A percentile compares a stretch with the other conserved stretches of the same genome.
phyloP scores from a whole-genome alignment of 495 filamentous ascomycete genomes.

The Penicillium malachiteum region DNA sequence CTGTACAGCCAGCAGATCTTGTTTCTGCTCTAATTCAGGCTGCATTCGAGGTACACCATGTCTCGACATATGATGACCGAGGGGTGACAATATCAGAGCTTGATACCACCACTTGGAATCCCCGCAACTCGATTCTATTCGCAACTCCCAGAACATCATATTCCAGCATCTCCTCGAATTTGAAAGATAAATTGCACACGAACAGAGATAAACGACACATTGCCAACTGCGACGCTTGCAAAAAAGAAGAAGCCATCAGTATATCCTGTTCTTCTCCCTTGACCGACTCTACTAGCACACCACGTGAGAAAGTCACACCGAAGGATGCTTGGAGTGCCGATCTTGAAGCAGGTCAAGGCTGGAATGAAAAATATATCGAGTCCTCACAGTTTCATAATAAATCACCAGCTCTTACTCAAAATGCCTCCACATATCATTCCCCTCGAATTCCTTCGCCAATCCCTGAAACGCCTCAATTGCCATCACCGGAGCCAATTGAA shows the following conservation, averaged over 20 bases:
- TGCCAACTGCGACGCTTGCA: slow-evolving; percentile 51
- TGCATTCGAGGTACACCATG: slow-evolving; percentile 51
- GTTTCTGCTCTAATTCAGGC: slow-evolving; percentile 44
- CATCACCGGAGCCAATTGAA: slow-evolving; percentile 4
- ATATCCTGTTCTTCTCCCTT: slow-evolving; percentile 9
- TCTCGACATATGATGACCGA: slow-evolving; percentile 38
- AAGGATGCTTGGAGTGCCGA: background rate
- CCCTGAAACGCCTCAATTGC: slow-evolving; percentile 1
- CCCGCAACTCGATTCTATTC: slow-evolving; percentile 26
- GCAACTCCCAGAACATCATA: slow-evolving; percentile 22
- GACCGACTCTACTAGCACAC: slow-evolving; percentile 4
- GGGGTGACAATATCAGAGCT: slow-evolving; percentile 32
- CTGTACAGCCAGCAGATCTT: slow-evolving; percentile 31
- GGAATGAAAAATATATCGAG: background rate
- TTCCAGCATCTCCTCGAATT: slow-evolving; percentile 24
- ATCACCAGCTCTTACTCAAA: background rate
- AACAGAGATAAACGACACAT: slow-evolving; percentile 33
- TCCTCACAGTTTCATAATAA: background rate
- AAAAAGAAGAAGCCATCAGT: slow-evolving; percentile 32
- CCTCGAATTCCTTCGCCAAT: slow-evolving; percentile 4
- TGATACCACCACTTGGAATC: slow-evolving; percentile 32
- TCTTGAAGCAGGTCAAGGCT: background rate
- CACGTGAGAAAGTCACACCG: slow-evolving; percentile 14
- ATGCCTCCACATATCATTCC: background rate
- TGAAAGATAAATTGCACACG: slow-evolving; percentile 23